Base-by-base conservation (phyloP, 2,329 filamentous ascomycete genomes). In the Dactylellina sp. region DNA sequence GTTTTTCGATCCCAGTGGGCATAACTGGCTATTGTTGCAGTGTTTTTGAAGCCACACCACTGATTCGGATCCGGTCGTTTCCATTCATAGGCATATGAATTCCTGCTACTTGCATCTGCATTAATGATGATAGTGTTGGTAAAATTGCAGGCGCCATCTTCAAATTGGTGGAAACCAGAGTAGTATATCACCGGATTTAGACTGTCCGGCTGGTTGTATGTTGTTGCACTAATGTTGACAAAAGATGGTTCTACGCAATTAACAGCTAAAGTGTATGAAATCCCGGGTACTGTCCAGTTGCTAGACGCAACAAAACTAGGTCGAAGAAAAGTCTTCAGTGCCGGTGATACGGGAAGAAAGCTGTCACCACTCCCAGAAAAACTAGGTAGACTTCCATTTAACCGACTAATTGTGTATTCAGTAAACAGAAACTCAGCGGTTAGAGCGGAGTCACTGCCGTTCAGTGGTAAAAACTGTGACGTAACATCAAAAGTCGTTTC, bases 21-120 rank as follows among this genome's bases (percentile, higher is more conserved):
- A 50, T 56, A 2, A 22, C 37, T 59, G 0, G 62, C 39, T 12
- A 66, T 1, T 14, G 50, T 66, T 18, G 62, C 59, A 1, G 62
- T 66, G 24, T 66, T 66, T 22, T 59, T 57, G 32, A 50, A 59
- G 3, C 62, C 62, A 35, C 62, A 66, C 62, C 62, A 66, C 24
- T 44, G 22, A 1, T 47, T 9, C 16, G 61, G 22, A 1, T 47
- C n/a, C 16, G 61, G 61, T 0, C 61, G 61, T 22, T 7, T 22
- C 61, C 61, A 64, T 1, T 35, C 4, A 44, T 63, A 63, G 11
- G n/a, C 28, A 60, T 47, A 60, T 1, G 56, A 49, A 47, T 20
- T 16, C 24, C 47, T 9, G 24, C 16, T 32, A 32, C 16, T 14
- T 37, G n/a, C 24, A n/a, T 14, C 9, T n/a, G 39, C 22, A 16